These are phyloP conservation scores for Cubamyces sp. DNA, from an alignment of 768 basidiomycete genomes.

Conservation along the genomic window DNA sequence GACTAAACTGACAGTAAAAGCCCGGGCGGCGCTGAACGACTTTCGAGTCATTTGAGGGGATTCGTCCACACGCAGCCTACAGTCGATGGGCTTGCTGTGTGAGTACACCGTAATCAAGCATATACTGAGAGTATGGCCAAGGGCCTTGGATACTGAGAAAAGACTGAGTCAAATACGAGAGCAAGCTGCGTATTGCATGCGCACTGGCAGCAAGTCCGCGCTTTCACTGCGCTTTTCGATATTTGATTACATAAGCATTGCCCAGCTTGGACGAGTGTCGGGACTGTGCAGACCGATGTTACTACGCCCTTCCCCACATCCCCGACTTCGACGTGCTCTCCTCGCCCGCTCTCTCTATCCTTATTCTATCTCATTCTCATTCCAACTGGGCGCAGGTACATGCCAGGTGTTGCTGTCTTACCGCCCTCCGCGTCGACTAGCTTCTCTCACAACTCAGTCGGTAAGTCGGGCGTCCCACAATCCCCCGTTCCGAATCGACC, in stretches of 20 bases:
- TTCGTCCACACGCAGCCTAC: too few species aligned
- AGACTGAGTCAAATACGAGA: too few species aligned
- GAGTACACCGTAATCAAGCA: too few species aligned
- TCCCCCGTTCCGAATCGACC: slow-evolving; percentile 17
- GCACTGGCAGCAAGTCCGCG: too few species aligned
- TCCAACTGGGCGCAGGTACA: slow-evolving; percentile 23
- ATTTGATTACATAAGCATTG: slow-evolving; percentile 13
- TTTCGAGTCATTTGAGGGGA: too few species aligned
- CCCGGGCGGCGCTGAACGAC: too few species aligned
- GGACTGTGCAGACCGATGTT: slow-evolving; percentile 1
- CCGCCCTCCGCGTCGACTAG: slow-evolving; percentile 40
- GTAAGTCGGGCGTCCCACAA: slow-evolving; percentile 30
- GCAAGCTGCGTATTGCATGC: too few species aligned
- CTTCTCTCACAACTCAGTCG: slow-evolving; percentile 23
- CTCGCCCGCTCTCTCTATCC: slow-evolving; percentile 16
- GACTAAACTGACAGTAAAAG: too few species aligned
- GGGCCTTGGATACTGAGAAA: too few species aligned
- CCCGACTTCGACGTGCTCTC: not conserved
- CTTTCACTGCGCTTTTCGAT: too few species aligned
- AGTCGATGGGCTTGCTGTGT: too few species aligned
- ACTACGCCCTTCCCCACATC: slow-evolving; percentile 16
- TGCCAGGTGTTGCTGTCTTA: slow-evolving; percentile 49
- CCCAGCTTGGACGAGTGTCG: slow-evolving; percentile 10
- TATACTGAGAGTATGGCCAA: too few species aligned
- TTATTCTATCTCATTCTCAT: slow-evolving; percentile 23